Conservation (phyloP, 2,329 filamentous ascomycete genomes). For the Didymella glomerata region DNA sequence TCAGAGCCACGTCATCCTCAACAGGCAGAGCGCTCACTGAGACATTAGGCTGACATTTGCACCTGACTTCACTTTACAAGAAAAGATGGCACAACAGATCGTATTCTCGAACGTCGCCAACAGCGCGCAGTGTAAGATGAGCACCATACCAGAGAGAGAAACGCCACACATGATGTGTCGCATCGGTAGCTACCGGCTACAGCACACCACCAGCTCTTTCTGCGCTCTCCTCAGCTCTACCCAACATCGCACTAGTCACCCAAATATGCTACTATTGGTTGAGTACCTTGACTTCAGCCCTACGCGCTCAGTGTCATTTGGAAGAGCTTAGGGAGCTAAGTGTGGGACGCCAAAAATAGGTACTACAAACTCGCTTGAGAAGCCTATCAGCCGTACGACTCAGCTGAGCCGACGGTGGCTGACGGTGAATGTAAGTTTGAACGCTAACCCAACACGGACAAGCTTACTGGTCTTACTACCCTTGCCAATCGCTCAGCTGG, state of each 20-base stretch:
- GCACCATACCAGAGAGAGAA: background rate
- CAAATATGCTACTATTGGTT: background rate
- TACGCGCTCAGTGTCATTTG: background rate
- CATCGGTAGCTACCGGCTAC: background rate
- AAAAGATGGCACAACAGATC: background rate
- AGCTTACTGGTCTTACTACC: conserved; percentile 10
- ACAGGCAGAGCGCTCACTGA: background rate
- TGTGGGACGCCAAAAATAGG: conserved; percentile 13
- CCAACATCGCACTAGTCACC: background rate
- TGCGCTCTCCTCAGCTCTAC: background rate
- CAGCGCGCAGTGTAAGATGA: background rate
- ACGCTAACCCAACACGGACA: conserved; percentile 5
- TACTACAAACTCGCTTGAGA: background rate
- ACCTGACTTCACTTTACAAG: background rate
- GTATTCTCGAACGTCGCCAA: conserved; percentile 1
- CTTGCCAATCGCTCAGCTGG: conserved; percentile 7
- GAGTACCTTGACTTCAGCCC: background rate
- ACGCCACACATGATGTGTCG: background rate
- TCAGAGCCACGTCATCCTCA: background rate
- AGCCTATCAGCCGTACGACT: conserved; percentile 4
- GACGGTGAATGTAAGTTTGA: background rate
- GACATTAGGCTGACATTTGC: background rate
- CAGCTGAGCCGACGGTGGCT: conserved; percentile 6
- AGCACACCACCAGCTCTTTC: background rate
- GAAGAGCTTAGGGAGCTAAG: background rate